Percentiles rank a stretch among this genome's conserved stretches.
phyloP scores from a whole-genome alignment of 2,329 filamentous ascomycete species.

The Aspergillus nomiae region DNA sequence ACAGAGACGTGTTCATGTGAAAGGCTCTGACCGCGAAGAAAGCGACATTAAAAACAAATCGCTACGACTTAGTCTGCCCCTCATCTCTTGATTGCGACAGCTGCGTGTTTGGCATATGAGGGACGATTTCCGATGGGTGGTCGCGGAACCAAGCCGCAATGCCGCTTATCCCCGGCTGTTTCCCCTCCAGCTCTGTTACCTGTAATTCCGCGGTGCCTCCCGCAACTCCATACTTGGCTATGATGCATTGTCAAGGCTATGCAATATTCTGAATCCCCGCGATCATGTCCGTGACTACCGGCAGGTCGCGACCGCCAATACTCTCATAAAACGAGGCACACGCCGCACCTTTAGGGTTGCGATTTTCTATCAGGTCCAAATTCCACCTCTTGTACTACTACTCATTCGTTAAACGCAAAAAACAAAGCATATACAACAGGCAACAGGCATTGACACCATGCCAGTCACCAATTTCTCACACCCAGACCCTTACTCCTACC shows the following conservation, averaged over 20 bases:
- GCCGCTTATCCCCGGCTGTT: constrained; percentile 23
- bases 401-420: not conserved
- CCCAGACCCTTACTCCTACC: constrained; percentile 72
- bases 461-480: constrained; percentile 65
- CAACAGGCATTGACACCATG: constrained; percentile 47
- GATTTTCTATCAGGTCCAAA: not conserved
- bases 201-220: constrained; percentile 2
- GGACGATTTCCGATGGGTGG: constrained; percentile 5
- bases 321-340: constrained; percentile 5
- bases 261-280: constrained; percentile 7
- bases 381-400: not conserved
- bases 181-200: constrained; percentile 12
- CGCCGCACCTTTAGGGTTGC: not conserved
- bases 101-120: not conserved
- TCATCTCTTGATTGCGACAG: not conserved
- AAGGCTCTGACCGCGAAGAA: not conserved
- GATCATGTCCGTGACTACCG: not conserved
- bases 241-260: not conserved
- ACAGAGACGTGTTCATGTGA: not conserved
- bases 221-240: not conserved
- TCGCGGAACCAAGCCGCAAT: constrained; percentile 14
- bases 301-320: not conserved
- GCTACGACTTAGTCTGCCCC: not conserved
- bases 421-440: not conserved
- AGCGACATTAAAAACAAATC: constrained; percentile 9